Evolutionary conservation across 106 monocot species (phyloP), one percentile per base, ranked within the genome.

Genomic region (Cymbidium sinense): DNA sequence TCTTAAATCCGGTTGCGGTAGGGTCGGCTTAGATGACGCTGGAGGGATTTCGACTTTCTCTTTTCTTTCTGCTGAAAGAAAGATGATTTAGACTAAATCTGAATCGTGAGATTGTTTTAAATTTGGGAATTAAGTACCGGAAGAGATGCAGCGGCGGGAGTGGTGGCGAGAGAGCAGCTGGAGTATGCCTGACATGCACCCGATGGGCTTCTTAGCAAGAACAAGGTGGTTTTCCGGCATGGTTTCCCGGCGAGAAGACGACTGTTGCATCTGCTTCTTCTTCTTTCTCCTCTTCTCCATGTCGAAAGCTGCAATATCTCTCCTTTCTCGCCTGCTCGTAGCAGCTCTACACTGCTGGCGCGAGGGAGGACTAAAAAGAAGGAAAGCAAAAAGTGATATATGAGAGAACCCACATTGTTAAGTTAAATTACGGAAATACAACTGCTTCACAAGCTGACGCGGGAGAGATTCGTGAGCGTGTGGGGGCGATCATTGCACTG

Each of bases 151-250:
- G 43, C 74, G 74, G 10, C 74, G 74, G n/a, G 74, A 43, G 44
- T 74, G 34, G n/a, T 21, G 43, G 74, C 74, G 74, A 6, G n/a
- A n/a, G 74, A 74, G 44, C 13, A 74, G 74, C 2, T 74, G 43
- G 2, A 74, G 44, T n/a, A 74, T 43, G 25, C 74, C 43, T 1
- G 74, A 74, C 44, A 74, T 44, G 74, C 74, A 74, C 1, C 74
- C 74, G 3, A 74, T 44, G 43, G 44, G 2, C 74, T 74, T 13
- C 10, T 44, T 74, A 67, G 31, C 0, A 5, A 4, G 44, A 11
- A 21, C 7, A 20, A 11, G 23, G 13, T 18, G 23, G n/a, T 74
- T 43, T 35, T 28, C 74, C 74, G 74, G 44, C 5, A 44, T 1
- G 12, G 2, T 25, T 74, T 74, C n/a, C 43, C 74, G n/a, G 43